A percentile compares a stretch with the other conserved stretches of the same genome.
Evolutionary conservation across 148 eudicot genomes (phyloP).

Genomic region (Rhododendron griersonianum): DNA sequence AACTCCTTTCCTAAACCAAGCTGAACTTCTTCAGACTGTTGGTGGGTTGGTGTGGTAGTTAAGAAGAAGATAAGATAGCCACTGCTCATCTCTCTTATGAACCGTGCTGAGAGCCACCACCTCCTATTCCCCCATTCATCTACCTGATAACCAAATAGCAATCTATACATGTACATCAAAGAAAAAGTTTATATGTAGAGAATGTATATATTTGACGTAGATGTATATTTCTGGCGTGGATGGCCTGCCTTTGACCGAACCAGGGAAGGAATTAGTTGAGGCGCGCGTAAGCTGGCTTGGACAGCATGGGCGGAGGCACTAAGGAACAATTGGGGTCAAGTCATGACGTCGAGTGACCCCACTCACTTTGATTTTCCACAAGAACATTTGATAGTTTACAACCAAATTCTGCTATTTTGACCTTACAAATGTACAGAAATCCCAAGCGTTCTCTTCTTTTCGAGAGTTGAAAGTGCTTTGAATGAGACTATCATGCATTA

Average conservation of each 20-base stretch:
- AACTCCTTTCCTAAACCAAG: neutral
- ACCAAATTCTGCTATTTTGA: no score
- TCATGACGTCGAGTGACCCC: no score
- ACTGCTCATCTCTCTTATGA: neutral
- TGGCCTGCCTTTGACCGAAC: neutral
- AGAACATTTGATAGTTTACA: no score
- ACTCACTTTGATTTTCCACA: no score
- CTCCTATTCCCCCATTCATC: neutral
- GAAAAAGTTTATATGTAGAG: no score
- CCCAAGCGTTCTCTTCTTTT: no score
- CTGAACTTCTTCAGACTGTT: conserved; percentile 6
- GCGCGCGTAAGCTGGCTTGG: neutral
- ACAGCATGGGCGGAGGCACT: no score
- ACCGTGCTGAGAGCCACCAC: neutral
- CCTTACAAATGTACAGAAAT: no score
- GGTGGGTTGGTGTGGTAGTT: conserved; percentile 40
- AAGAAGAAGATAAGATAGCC: conserved; percentile 9
- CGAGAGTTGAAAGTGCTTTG: no score
- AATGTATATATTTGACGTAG: neutral
- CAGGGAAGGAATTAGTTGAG: neutral
- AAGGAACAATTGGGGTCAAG: no score
- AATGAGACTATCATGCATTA: no score
- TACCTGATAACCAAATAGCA: neutral
- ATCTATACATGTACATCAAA: neutral
- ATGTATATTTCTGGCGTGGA: neutral